Base-by-base conservation (phyloP, 1,284 basidiomycete genomes). In the Marasmius tenuissimus region DNA sequence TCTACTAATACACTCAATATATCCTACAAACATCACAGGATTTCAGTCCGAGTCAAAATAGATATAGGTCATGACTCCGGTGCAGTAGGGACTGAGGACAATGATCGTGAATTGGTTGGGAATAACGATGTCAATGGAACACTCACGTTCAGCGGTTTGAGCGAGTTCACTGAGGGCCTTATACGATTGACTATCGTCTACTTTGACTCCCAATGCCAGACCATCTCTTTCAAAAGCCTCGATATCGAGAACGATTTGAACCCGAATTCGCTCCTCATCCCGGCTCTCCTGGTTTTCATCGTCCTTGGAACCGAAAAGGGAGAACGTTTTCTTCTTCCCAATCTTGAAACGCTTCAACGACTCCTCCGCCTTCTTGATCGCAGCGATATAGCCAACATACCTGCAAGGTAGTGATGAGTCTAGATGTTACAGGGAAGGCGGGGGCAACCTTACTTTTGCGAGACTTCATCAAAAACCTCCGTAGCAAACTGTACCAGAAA, bases 321-420 rank as follows among this genome's bases (percentile, higher is more conserved):
- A 91, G 72, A 94, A 92, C 0, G 89, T 81, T 0, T 86, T 78
- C 67, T 91, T 93, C 69, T 93, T 92, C 45, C 90, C 90, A 73
- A 93, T 96, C 70, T 94, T 94, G 66, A 96, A 82, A 49, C 92
- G 85, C 22, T 89, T 81, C 37, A 97, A 78, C 7, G 93, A 90
- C 69, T 96, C 94, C 69, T 97, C 94, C 1, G 92, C 93, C 78
- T 96, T 96, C 73, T 88, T 92, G 81, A 96, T 94, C 5, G 87
- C 86, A 4, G 86, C 81, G 33, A 97, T 79, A 68, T 93, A 86
- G 61, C 80, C 80, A 7, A 85, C 82, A 67, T 92, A 92, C 69
- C 88, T 47, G 45, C n/a, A 20, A 34, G 40, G 42, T 56, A 12
- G 8, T 16, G 27, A 9, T 27, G 65, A 40, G n/a, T 34, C 49